Conservation (phyloP, 2,329 filamentous ascomycete species). For the Neodidymelliopsis sp. region DNA sequence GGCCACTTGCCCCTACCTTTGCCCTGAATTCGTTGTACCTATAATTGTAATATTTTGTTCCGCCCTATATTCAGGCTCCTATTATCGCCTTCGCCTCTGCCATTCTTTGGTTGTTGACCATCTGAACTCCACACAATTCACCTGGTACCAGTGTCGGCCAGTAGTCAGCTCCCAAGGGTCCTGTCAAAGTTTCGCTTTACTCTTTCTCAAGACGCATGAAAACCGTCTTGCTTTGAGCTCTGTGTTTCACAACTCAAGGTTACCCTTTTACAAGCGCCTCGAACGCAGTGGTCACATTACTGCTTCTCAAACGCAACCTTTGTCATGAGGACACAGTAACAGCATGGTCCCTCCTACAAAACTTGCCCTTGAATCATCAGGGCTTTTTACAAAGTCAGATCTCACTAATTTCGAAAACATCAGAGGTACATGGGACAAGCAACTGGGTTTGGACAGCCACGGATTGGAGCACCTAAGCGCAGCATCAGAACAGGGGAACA, state of each 20-base stretch:
- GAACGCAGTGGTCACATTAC: conserved; percentile 18
- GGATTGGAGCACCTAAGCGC: neutral
- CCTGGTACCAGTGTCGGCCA: neutral
- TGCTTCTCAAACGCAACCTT: conserved; percentile 15
- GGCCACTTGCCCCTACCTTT: no score
- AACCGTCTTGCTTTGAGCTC: conserved; percentile 23
- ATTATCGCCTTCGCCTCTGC: conserved; percentile 8
- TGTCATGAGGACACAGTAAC: conserved; percentile 16
- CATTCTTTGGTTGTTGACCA: conserved; percentile 14
- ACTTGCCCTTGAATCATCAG: conserved; percentile 13
- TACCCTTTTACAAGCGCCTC: conserved; percentile 15
- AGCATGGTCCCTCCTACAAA: conserved; percentile 23
- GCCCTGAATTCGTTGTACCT: conserved; percentile 13
- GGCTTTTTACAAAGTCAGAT: neutral
- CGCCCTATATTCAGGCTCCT: conserved; percentile 5
- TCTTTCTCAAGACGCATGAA: conserved; percentile 6
- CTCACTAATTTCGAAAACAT: neutral
- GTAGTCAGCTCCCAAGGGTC: conserved; percentile 4
- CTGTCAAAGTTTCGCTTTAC: conserved; percentile 24
- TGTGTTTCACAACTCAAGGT: conserved; percentile 25
- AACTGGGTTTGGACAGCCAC: conserved; percentile 6
- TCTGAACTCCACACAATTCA: conserved; percentile 1
- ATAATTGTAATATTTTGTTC: conserved; percentile 13
- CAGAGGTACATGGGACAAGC: neutral
- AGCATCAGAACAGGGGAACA: neutral